These are phyloP conservation scores for Ascomycota sp. DNA, from an alignment of 2,329 filamentous ascomycete species.

Conservation along the genomic window DNA sequence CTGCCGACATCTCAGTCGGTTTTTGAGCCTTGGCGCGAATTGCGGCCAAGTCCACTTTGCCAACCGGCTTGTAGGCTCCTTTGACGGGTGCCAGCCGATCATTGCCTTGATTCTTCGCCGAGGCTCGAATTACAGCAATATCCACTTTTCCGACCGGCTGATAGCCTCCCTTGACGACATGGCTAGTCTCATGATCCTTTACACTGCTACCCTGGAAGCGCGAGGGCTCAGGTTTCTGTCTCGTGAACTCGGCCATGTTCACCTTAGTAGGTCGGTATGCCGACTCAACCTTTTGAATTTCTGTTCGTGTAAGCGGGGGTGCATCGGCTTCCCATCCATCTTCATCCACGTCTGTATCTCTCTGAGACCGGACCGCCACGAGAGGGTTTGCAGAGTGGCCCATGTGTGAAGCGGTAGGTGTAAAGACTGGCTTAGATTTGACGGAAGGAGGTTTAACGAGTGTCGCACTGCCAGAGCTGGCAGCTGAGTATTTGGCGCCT, in stretches of 20 bases:
- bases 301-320: conserved; percentile 66
- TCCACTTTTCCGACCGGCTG: conserved; percentile 96
- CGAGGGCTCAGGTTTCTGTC: conserved; percentile 49
- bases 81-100: conserved; percentile 73
- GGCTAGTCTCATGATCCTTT: conserved; percentile 23
- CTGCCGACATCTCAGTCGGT: conserved; percentile 21
- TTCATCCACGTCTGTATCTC: conserved; percentile 41
- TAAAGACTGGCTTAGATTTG: conserved; percentile 81
- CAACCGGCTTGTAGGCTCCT: conserved; percentile 82
- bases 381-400: conserved; percentile 43
- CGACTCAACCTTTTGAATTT: conserved; percentile 78
- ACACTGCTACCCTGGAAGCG: conserved; percentile 28
- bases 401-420: conserved; percentile 41
- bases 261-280: conserved; percentile 94
- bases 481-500: conserved; percentile 76
- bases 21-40: conserved; percentile 71
- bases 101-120: conserved; percentile 47
- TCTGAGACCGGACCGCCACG: conserved; percentile 41
- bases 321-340: conserved; percentile 95
- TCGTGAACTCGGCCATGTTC: conserved; percentile 69
- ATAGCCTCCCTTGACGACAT: conserved; percentile 70
- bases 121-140: conserved; percentile 71
- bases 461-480: conserved; percentile 32
- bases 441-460: conserved; percentile 43
- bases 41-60: conserved; percentile 91